Percentiles rank a stretch among this genome's conserved stretches.
Conservation (phyloP, 2,329 filamentous ascomycete genomes). For the Kalmusia sp. region DNA sequence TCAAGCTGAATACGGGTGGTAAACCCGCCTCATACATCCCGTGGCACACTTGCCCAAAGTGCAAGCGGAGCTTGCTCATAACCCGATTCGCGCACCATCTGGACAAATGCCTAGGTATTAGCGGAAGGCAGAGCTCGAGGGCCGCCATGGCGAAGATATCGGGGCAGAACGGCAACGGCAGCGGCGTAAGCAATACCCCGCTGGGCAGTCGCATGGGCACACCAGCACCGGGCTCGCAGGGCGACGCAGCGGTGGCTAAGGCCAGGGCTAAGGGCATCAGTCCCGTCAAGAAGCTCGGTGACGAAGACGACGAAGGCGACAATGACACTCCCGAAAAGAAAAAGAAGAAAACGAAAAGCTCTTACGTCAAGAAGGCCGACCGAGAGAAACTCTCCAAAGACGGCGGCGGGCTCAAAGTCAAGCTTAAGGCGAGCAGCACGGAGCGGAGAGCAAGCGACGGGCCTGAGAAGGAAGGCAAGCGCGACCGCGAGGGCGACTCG, state of each 20-base stretch:
- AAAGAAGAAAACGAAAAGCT: constrained; percentile 57
- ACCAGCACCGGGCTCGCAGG: constrained; percentile 45
- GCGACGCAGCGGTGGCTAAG: constrained; percentile 33
- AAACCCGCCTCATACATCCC: constrained; percentile 56
- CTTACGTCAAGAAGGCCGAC: constrained; percentile 49
- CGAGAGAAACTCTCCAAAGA: constrained; percentile 36
- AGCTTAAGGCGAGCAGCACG: constrained; percentile 36
- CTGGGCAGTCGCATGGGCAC: constrained; percentile 52
- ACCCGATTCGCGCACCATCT: constrained; percentile 67
- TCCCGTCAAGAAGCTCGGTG: constrained; percentile 40
- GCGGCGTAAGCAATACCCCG: constrained; percentile 50
- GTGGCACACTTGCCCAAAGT: constrained; percentile 65
- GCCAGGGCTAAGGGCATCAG: constrained; percentile 42
- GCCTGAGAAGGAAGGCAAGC: constrained; percentile 30
- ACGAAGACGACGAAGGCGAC: constrained; percentile 46
- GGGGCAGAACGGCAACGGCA: constrained; percentile 45
- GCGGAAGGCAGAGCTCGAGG: constrained; percentile 58
- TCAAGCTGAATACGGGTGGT: constrained; percentile 58
- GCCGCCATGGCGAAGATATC: constrained; percentile 57
- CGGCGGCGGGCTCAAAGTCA: constrained; percentile 37
- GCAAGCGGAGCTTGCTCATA: constrained; percentile 67
- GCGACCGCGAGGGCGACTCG: constrained; percentile 42
- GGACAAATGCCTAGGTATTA: constrained; percentile 66
- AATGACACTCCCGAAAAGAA: constrained; percentile 54
- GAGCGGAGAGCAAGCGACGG: constrained; percentile 40